Conservation (phyloP, 2,329 filamentous ascomycete species). For the Calonectria fujianensis region DNA sequence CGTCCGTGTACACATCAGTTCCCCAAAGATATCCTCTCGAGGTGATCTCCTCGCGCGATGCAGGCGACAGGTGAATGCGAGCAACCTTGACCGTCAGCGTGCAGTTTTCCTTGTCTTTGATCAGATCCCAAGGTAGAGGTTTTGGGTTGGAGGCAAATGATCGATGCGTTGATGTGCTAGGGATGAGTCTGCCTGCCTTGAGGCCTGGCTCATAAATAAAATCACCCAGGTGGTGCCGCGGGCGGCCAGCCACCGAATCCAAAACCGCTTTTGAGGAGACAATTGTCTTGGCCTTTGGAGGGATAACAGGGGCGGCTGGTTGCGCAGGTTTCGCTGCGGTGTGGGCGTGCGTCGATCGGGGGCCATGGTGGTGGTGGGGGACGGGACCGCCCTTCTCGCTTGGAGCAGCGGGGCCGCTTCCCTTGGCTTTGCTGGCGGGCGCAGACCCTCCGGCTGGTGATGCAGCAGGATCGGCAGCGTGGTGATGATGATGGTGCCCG, state of each 20-base stretch:
- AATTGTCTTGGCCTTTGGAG: conserved; percentile 78
- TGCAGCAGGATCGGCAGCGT: conserved; percentile 67
- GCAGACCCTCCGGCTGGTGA: conserved; percentile 65
- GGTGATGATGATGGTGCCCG: conserved; percentile 78
- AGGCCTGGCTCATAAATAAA: conserved; percentile 86
- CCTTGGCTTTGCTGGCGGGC: conserved; percentile 71
- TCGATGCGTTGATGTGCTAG: conserved; percentile 62
- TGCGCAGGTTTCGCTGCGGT: conserved; percentile 48
- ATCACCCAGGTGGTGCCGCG: conserved; percentile 88
- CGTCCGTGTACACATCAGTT: conserved; percentile 95
- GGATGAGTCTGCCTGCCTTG: conserved; percentile 69
- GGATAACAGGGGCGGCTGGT: conserved; percentile 57
- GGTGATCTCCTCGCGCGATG: conserved; percentile 88
- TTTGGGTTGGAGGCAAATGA: conserved; percentile 76
- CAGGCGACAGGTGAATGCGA: conserved; percentile 81
- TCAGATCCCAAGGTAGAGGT: conserved; percentile 84
- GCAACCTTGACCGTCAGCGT: conserved; percentile 93
- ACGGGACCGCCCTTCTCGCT: conserved; percentile 62
- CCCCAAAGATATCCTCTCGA: conserved; percentile 90
- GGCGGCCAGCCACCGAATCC: conserved; percentile 80
- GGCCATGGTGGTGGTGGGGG: conserved; percentile 70
- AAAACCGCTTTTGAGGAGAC: conserved; percentile 83
- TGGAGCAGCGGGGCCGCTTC: conserved; percentile 66
- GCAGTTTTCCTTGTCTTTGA: conserved; percentile 87
- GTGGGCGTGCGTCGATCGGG: conserved; percentile 57